These are phyloP conservation scores for Boletus pseudo-olivaceus DNA, from an alignment of 768 basidiomycete genomes.

Conservation along the genomic window DNA sequence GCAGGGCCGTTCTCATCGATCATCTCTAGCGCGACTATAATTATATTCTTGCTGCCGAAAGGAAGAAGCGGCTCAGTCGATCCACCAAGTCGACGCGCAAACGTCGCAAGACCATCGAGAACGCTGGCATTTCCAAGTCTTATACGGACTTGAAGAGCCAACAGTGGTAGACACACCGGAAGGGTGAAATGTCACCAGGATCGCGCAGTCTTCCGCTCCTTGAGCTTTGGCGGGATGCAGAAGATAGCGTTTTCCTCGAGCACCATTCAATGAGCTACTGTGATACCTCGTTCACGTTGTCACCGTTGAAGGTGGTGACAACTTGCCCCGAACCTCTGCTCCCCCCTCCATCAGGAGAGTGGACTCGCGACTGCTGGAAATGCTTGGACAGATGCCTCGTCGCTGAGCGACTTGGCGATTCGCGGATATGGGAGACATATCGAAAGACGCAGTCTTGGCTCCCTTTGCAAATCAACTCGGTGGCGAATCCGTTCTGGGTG, in stretches of 20 bases:
- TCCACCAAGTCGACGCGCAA: constrained; percentile 34
- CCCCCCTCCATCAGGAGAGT: constrained; percentile 33
- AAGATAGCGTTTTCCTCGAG: constrained; percentile 29
- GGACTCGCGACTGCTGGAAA: constrained; percentile 82
- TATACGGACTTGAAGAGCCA: constrained; percentile 8
- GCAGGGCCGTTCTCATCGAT: not conserved
- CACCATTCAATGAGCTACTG: constrained; percentile 19
- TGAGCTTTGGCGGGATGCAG: constrained; percentile 29
- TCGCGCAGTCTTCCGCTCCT: constrained; percentile 33
- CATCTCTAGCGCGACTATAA: constrained; percentile 79
- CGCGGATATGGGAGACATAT: constrained; percentile 51
- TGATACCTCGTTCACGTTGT: constrained; percentile 15
- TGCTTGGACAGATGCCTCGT: constrained; percentile 74
- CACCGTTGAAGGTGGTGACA: constrained; percentile 10
- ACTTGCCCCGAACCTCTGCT: not conserved
- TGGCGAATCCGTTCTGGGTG: constrained; percentile 36
- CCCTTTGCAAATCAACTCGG: constrained; percentile 54
- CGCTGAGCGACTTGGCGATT: constrained; percentile 57
- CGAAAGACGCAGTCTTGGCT: constrained; percentile 54
- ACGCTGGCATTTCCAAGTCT: constrained; percentile 31
- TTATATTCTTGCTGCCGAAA: constrained; percentile 48
- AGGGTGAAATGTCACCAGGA: constrained; percentile 21
- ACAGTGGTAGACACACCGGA: constrained; percentile 11
- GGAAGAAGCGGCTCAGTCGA: constrained; percentile 26
- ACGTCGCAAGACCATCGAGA: constrained; percentile 36